Evolutionary conservation across 2,329 filamentous ascomycete species (phyloP).

Genomic region (Beauveria asiatica): DNA sequence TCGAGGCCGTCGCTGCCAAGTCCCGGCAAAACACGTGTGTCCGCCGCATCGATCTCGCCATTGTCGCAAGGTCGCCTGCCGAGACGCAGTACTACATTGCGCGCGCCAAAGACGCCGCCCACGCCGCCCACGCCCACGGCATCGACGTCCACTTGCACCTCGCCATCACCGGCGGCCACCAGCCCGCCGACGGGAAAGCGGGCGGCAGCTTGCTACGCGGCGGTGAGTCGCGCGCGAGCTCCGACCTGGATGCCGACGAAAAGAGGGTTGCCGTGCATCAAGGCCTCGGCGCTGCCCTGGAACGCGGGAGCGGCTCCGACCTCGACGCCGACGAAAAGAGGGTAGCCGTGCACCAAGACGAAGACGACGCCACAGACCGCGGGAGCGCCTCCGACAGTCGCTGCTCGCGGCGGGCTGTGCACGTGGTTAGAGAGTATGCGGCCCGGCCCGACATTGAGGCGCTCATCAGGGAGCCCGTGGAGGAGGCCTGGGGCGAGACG

Average conservation of each 20-base stretch:
- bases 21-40: constrained; percentile 35
- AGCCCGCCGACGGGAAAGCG: neutral
- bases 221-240: constrained; percentile 15
- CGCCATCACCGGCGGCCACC: constrained; percentile 37
- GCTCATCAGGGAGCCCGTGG: constrained; percentile 46
- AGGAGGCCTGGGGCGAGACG: constrained; percentile 52
- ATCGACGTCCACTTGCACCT: constrained; percentile 45
- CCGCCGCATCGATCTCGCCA: constrained; percentile 43
- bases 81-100: constrained; percentile 49
- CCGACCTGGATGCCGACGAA: constrained; percentile 11
- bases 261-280: neutral
- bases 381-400: constrained; percentile 14
- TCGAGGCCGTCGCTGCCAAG: constrained; percentile 43
- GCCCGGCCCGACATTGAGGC: constrained; percentile 41
- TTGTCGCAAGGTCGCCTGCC: constrained; percentile 42
- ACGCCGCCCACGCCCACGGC: constrained; percentile 32
- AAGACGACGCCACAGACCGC: neutral
- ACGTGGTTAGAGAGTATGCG: constrained; percentile 33
- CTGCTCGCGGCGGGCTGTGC: constrained; percentile 1
- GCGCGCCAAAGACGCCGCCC: constrained; percentile 36
- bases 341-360: neutral
- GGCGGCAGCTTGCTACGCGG: neutral
- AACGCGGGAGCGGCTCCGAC: constrained; percentile 13
- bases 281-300: neutral
- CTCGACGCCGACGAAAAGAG: constrained; percentile 7